Base-by-base conservation (phyloP, 1,284 basidiomycete species). In the Ustilago trichophora region DNA sequence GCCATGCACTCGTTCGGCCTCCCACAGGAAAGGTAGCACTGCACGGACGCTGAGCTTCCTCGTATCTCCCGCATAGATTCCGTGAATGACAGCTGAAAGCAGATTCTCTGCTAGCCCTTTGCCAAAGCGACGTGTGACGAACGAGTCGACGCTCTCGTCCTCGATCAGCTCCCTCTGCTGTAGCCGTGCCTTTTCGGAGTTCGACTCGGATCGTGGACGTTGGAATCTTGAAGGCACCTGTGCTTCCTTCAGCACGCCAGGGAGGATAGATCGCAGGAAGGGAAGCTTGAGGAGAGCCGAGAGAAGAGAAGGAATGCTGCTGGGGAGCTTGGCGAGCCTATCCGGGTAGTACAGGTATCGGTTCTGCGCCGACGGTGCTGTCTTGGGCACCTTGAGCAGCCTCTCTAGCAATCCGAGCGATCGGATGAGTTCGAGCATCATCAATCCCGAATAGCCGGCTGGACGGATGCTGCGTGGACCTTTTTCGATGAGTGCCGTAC, bases 41-140 rank as follows among this genome's bases (percentile, higher is more conserved):
- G 91, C 86, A 2, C 89, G 86, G 0, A 92, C 84, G 63, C 91
- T 93, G 9, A 98, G 83, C 29, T 83, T 75, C 1, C 89, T 83
- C 3, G 92, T 87, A 74, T 95, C 92, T 0, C 91, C 88, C 0
- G 92, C 93, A 78, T 96, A 97, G 58, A 98, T 91, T 0, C 94
- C 95, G 75, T 97, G 94, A 1, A 93, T 87, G 63, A 97, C 85
- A 0, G 93, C 90, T 52, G 90, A 91, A 3, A 90, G 89, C 44
- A 96, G 86, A 4, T 86, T 86, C 10, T 87, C 85, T 0, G 93
- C 91, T 51, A 94, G 87, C 0, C 84, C 81, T 2, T 84, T 76
- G 0, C 92, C 92, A 56, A 97, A 90, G 11, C 92, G 85, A 5
- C 92, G 86, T 0, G 86, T 81, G 52, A 97, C 82, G 75, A 98